These are phyloP conservation scores for Suhomyces maxii DNA, from an alignment of 1,139 yeast species.

Conservation along the genomic window DNA sequence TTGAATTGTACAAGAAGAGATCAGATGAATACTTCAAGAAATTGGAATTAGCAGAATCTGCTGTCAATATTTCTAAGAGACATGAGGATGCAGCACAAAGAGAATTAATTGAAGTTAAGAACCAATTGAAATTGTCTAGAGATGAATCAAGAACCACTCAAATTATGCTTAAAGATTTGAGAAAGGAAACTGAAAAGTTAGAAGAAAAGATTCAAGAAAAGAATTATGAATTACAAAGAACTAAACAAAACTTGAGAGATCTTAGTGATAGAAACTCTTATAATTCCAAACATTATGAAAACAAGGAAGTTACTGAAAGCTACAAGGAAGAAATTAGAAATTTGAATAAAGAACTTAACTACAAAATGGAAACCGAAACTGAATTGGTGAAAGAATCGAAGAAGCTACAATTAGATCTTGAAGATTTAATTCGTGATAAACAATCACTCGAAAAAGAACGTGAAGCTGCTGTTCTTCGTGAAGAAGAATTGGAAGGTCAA, in stretches of 20 bases:
- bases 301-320: constrained; percentile 41
- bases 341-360: constrained; percentile 57
- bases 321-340: constrained; percentile 58
- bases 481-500: constrained; percentile 47
- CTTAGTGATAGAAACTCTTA: constrained; percentile 56
- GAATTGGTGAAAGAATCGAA: constrained; percentile 65
- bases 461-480: constrained; percentile 50
- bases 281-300: constrained; percentile 50
- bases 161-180: constrained; percentile 54
- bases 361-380: constrained; percentile 62
- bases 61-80: constrained; percentile 60
- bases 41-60: constrained; percentile 77
- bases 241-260: constrained; percentile 43
- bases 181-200: constrained; percentile 52
- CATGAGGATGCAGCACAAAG: constrained; percentile 57
- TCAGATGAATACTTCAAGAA: constrained; percentile 76
- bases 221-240: constrained; percentile 53
- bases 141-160: constrained; percentile 65
- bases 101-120: constrained; percentile 58
- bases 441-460: constrained; percentile 54
- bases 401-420: constrained; percentile 60
- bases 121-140: constrained; percentile 52
- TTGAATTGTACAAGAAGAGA: constrained; percentile 66
- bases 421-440: constrained; percentile 50
- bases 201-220: constrained; percentile 64